Evolutionary conservation across 176 grass and related monocot species (phyloP).

Genomic region (Pharus latifolius): DNA sequence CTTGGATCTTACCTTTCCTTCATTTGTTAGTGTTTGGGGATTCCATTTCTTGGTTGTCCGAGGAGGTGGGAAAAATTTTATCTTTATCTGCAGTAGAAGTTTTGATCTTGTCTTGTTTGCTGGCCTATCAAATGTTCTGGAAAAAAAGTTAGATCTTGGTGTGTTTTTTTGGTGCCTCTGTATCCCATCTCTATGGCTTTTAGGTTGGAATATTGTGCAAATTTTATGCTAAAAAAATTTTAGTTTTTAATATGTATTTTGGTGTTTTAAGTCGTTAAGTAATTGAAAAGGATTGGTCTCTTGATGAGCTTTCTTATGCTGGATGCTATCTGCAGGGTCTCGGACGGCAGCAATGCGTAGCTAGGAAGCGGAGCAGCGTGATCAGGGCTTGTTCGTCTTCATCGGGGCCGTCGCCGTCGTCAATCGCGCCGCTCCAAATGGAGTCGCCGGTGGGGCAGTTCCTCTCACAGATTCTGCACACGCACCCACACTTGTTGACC

Average conservation of each 20-base stretch:
- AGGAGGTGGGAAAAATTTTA: too few species aligned
- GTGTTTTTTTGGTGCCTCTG: neutral
- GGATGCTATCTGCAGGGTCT: slow-evolving; percentile 34
- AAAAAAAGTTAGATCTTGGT: neutral
- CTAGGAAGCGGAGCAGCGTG: slow-evolving; percentile 27
- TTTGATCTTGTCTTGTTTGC: neutral
- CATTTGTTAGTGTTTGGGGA: neutral
- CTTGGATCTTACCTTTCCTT: neutral
- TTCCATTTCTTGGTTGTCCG: slow-evolving; percentile 1
- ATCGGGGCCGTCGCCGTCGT: slow-evolving; percentile 30
- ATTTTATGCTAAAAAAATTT: neutral
- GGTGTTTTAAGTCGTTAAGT: neutral
- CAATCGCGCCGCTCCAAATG: slow-evolving; percentile 79
- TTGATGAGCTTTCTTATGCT: neutral
- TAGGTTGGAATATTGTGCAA: too few species aligned
- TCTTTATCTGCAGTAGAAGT: neutral
- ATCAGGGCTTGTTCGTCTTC: slow-evolving; percentile 43
- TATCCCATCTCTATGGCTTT: too few species aligned
- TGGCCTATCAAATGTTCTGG: neutral
- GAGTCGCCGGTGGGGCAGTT: slow-evolving; percentile 86
- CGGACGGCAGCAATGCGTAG: slow-evolving; percentile 26
- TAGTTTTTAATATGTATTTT: neutral
- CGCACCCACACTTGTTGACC: slow-evolving; percentile 80
- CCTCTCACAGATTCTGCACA: slow-evolving; percentile 74
- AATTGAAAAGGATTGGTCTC: neutral